Evolutionary conservation across 176 grass and related monocot genomes (phyloP).

Genomic region (Raddia guianensis): DNA sequence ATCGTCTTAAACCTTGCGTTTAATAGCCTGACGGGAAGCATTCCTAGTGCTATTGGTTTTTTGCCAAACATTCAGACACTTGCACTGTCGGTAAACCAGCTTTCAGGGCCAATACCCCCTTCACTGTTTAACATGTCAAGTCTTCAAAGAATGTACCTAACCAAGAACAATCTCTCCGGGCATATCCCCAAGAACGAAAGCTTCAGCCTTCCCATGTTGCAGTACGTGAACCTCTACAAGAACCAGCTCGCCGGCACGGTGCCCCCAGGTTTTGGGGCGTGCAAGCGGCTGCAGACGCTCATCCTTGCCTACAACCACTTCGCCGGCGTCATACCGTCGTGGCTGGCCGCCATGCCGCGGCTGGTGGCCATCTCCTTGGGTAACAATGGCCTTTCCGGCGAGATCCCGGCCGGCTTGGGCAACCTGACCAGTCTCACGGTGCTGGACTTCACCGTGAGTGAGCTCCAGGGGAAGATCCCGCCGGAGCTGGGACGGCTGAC

Average conservation of each 20-base stretch:
- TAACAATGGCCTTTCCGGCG: constrained; percentile 35
- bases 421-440: constrained; percentile 26
- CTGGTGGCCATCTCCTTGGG: background rate
- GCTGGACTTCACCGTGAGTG: constrained; percentile 37
- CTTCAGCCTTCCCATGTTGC: constrained; percentile 40
- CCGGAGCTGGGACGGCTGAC: constrained; percentile 37
- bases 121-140: constrained; percentile 41
- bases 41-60: constrained; percentile 12
- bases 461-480: constrained; percentile 36
- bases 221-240: background rate
- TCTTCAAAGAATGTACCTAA: background rate
- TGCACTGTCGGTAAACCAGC: background rate
- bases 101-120: constrained; percentile 26
- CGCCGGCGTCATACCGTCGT: constrained; percentile 34
- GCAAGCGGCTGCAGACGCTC: constrained; percentile 1
- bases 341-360: constrained; percentile 13
- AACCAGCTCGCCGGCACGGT: constrained; percentile 24
- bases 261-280: background rate
- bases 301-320: constrained; percentile 35
- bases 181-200: constrained; percentile 10
- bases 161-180: constrained; percentile 31
- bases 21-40: constrained; percentile 29
- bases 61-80: constrained; percentile 8
- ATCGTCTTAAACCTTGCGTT: background rate
- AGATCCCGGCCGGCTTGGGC: constrained; percentile 24